A percentile compares a stretch with the other conserved stretches of the same genome.
Conservation (phyloP, 768 basidiomycete genomes). For the Lentinula boryana region DNA sequence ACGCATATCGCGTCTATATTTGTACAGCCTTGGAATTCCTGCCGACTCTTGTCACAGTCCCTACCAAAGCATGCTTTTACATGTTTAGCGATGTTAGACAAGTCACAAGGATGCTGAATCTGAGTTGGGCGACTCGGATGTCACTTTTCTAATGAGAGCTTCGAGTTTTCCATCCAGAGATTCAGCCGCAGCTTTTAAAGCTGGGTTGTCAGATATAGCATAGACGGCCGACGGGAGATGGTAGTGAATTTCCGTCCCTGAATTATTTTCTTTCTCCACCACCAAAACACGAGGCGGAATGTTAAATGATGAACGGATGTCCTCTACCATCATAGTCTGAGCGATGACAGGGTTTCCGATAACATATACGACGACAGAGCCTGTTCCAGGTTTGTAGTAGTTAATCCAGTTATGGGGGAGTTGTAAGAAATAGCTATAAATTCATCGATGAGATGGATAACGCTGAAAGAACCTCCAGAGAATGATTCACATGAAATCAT, state of each 20-base stretch:
- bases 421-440: conserved; percentile 35
- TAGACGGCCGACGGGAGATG: conserved; percentile 44
- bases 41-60: no score
- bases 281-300: conserved; percentile 43
- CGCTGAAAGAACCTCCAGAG: no score
- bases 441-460: background rate
- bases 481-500: conserved; percentile 39
- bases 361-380: conserved; percentile 33
- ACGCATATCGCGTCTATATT: background rate
- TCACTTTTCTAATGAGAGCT: conserved; percentile 28
- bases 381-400: conserved; percentile 21
- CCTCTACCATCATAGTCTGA: conserved; percentile 34
- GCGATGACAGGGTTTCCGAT: conserved; percentile 50
- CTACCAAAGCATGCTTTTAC: no score
- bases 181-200: conserved; percentile 26
- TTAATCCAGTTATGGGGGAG: conserved; percentile 32
- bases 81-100: no score
- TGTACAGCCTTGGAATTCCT: background rate
- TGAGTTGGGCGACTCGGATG: conserved; percentile 8
- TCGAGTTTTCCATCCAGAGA: conserved; percentile 40
- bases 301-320: conserved; percentile 32
- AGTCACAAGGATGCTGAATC: background rate
- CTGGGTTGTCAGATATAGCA: conserved; percentile 21
- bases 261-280: conserved; percentile 28
- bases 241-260: conserved; percentile 37